Conservation (phyloP, 306 rosid species). For the Pterocarpus macrocarpus region DNA sequence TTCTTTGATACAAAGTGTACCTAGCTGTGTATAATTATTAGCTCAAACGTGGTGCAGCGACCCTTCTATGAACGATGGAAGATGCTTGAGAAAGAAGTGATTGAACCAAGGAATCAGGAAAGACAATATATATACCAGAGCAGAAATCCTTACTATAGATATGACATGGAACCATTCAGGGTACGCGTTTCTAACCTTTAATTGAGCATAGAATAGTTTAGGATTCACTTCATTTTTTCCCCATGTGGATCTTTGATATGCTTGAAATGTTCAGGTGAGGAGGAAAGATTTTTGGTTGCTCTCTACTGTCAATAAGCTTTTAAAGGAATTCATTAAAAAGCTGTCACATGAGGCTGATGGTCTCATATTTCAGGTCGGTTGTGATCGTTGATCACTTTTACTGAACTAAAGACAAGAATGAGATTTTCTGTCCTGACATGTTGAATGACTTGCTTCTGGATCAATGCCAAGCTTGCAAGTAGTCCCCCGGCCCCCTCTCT, state of each 20-base stretch:
- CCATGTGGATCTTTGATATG: constrained; percentile 45
- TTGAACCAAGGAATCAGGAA: constrained; percentile 93
- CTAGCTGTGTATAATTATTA: constrained; percentile 36
- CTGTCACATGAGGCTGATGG: constrained; percentile 99
- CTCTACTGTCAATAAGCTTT: constrained; percentile 86
- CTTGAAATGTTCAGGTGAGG: constrained; percentile 80
- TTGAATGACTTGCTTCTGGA: not conserved
- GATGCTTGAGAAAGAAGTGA: constrained; percentile 99
- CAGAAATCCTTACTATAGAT: constrained; percentile 86
- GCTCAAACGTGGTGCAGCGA: constrained; percentile 75
- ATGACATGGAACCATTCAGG: constrained; percentile 98
- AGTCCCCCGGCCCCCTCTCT: not conserved
- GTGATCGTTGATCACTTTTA: constrained; percentile 38
- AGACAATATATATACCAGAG: constrained; percentile 74
- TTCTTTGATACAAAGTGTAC: constrained; percentile 16
- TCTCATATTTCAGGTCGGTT: constrained; percentile 94
- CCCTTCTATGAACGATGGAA: constrained; percentile 98
- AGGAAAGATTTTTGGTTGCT: constrained; percentile 99
- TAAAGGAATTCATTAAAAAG: constrained; percentile 90
- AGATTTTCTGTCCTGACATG: constrained; percentile 14
- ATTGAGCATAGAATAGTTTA: constrained; percentile 31
- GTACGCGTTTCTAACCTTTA: constrained; percentile 57
- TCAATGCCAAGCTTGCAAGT: constrained; percentile 24
- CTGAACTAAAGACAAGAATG: constrained; percentile 20
- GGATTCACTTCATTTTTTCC: constrained; percentile 28